A percentile compares a stretch with the other conserved stretches of the same genome.
Conservation (phyloP, 352 stramenopile genomes). For the Phytophthora boehmeriae region DNA sequence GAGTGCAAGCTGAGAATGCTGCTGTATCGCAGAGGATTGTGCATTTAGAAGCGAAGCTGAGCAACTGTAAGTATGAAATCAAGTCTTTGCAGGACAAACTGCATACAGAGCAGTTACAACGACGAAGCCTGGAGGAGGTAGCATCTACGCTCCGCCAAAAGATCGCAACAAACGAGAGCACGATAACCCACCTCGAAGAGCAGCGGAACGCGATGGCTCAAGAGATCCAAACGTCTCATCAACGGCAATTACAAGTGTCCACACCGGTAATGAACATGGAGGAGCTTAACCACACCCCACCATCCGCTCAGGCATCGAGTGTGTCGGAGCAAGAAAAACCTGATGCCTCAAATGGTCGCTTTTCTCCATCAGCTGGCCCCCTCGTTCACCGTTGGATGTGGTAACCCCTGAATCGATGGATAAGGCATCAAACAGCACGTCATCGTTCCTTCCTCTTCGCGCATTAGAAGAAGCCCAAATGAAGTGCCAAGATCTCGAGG, state of each 20-base stretch:
- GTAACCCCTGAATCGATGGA: slow-evolving; percentile 32
- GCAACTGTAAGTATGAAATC: slow-evolving; percentile 68
- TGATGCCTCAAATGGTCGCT: slow-evolving; percentile 9
- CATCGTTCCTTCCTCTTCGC: slow-evolving; percentile 65
- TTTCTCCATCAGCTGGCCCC: slow-evolving; percentile 20
- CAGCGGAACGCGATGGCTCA: slow-evolving; percentile 78
- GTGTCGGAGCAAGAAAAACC: slow-evolving; percentile 6
- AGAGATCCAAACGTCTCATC: slow-evolving; percentile 68
- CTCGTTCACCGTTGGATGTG: slow-evolving; percentile 30
- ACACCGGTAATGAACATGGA: slow-evolving; percentile 68
- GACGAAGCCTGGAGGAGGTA: slow-evolving; percentile 67
- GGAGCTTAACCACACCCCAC: slow-evolving; percentile 54
- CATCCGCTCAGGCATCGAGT: slow-evolving; percentile 19
- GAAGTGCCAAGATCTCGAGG: slow-evolving; percentile 83
- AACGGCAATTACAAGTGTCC: slow-evolving; percentile 43
- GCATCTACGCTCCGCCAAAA: slow-evolving; percentile 70
- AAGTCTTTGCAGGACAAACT: slow-evolving; percentile 71
- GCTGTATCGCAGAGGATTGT: slow-evolving; percentile 77
- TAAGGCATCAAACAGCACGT: slow-evolving; percentile 40
- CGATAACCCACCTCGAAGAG: slow-evolving; percentile 70
- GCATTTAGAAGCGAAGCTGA: slow-evolving; percentile 78
- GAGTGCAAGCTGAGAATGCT: slow-evolving; percentile 74
- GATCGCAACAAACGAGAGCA: slow-evolving; percentile 61
- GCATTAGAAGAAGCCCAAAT: slow-evolving; percentile 71
- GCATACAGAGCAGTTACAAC: slow-evolving; percentile 51